Evolutionary conservation across 2,329 filamentous ascomycete species (phyloP), one percentile per base, ranked within the genome.

Genomic region (Celoporthe dispersa): DNA sequence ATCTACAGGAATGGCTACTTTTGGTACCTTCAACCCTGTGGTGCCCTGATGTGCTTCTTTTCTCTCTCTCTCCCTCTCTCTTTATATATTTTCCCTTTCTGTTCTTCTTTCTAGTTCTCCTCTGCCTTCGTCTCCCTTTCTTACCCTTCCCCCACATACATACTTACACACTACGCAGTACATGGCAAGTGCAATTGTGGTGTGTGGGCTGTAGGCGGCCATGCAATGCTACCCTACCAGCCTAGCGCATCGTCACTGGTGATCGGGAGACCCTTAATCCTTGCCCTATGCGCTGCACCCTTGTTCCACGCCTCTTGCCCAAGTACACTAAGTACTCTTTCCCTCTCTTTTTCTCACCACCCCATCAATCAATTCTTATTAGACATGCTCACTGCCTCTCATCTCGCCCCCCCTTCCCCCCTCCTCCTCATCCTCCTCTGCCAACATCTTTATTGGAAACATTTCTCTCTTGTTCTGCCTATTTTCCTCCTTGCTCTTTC

Each of bases 221-320:
- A 60, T 60, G 33, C 57, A 60, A 19, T 44, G 39, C 37, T 44
- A 63, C 60, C 60, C 37, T 44, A 44, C 37, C 39, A 63, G 35
- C 39, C n/a, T 48, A 48, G 16, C 8, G 14, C 60, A 63, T 44
- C n/a, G 60, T 63, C 60, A 44, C 60, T 63, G 60, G 60, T 19
- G 35, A 63, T 44, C n/a, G n/a, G 60, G 60, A 33, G 35, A 44
- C 62, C 62, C 28, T 44, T 16, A 19, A 31, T 48, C 62, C 37
- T 33, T 64, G 62, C 25, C 61, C 33, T 44, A 33, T 63, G 61
- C 61, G 37, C 61, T 63, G 39, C 61, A 63, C 61, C 39, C 61
- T 28, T 63, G 37, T 39, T 35, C 61, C 25, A 48, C 25, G 61
- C 61, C 39, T 63, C 25, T 35, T 14, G 11, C 35, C 31, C 35